Evolutionary conservation across 768 basidiomycete genomes (phyloP), one percentile per base, ranked within the genome.

Genomic region (Rhodotorula babjevae): DNA sequence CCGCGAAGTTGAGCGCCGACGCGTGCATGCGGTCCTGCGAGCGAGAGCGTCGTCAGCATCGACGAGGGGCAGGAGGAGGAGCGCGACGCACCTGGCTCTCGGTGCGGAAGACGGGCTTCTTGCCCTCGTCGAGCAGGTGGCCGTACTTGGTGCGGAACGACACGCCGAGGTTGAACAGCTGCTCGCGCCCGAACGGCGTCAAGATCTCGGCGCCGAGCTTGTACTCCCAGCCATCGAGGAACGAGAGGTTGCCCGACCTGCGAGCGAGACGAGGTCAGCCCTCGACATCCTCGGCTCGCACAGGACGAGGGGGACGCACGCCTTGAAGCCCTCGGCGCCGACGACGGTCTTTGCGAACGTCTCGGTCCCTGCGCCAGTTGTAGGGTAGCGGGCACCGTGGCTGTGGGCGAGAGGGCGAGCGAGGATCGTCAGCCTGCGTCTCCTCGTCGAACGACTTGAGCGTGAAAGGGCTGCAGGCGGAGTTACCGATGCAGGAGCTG

Each of bases 131-230:
- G 86, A 89, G 83, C 10, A 93, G 74, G 52, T 91, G 82, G 81
- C 87, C 91, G 75, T 92, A 93, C 83, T 90, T 83, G 52, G 84
- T 74, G 33, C 85, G 87, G 75, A 90, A 83, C 31, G 89, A 85
- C 79, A 87, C 86, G 18, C 89, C 88, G 21, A 90, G 84, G 50
- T 89, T 87, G 68, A 91, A 94, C 40, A 93, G 82, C 76, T 96
- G 92, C 77, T 90, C 87, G 61, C 93, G 84, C 60, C 93, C 92
- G 72, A 94, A 94, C 0, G 92, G 91, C n/a, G 92, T 93, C 70
- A 94, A 82, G 46, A 85, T 76, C 79, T 96, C 93, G 82, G 89
- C 88, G 23, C 93, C 94, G 5, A 97, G 86, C 77, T 90, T 90
- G 81, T 92, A 94, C 79, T 85, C 49, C 92, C 93, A 96, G 42